Conservation (phyloP, 2,329 filamentous ascomycete genomes). For the Fonsecaea multimorphosa region DNA sequence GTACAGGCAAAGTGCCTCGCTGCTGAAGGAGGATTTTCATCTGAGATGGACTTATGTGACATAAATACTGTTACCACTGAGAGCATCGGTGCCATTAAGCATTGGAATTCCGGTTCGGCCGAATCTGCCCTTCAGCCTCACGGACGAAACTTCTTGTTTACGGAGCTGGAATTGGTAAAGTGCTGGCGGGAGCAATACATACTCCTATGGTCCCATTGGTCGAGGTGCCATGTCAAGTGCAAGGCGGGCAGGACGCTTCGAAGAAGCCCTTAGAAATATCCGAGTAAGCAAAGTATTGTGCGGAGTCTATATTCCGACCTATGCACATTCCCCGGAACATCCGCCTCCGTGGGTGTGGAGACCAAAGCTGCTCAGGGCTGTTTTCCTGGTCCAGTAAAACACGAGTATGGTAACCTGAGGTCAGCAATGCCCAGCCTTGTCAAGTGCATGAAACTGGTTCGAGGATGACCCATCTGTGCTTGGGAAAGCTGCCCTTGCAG, state of each 20-base stretch:
- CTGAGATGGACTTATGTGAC: neutral
- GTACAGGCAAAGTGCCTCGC: neutral
- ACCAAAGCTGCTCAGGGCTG: too few relatives aligned
- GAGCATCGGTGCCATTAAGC: neutral
- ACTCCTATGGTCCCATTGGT: too few relatives aligned
- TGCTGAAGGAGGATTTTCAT: neutral
- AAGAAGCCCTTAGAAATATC: neutral
- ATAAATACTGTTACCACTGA: neutral
- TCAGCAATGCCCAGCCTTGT: too few relatives aligned
- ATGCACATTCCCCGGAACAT: too few relatives aligned
- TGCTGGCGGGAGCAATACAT: too few relatives aligned
- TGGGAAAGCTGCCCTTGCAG: neutral
- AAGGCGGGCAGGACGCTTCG: neutral
- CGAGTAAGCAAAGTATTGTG: too few relatives aligned
- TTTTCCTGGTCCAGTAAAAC: too few relatives aligned
- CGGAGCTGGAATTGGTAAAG: neutral
- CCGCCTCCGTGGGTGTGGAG: too few relatives aligned
- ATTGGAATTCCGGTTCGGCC: neutral
- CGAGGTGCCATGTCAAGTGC: neutral
- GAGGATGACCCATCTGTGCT: neutral
- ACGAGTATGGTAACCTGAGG: too few relatives aligned
- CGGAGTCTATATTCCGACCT: too few relatives aligned
- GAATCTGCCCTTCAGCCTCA: neutral
- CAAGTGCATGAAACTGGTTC: too few relatives aligned
- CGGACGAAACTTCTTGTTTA: conserved; percentile 1